A percentile compares a stretch with the other conserved stretches of the same genome.
Conservation (phyloP, 495 filamentous ascomycete species). For the Cercophora samala region DNA sequence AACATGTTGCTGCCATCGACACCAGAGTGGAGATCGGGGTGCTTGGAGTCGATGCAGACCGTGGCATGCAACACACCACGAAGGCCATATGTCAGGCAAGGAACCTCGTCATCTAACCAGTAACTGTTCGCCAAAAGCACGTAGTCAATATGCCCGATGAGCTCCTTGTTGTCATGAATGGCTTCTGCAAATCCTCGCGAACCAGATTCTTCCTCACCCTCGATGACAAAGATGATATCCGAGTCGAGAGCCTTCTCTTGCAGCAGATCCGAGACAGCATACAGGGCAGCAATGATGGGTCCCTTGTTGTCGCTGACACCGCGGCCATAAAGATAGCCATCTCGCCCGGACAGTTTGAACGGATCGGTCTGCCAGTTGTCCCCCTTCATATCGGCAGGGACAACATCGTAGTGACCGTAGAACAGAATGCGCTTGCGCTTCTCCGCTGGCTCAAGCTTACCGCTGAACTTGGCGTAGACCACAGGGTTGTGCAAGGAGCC, state of each 20-base stretch:
- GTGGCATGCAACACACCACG: slow-evolving; percentile 95
- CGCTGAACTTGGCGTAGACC: slow-evolving; percentile 81
- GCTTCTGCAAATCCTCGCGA: slow-evolving; percentile 83
- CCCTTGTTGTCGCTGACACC: slow-evolving; percentile 97
- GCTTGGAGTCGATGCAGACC: slow-evolving; percentile 75
- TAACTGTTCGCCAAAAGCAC: slow-evolving; percentile 95
- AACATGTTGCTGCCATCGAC: slow-evolving; percentile 88
- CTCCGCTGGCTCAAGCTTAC: slow-evolving; percentile 52
- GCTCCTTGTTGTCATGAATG: slow-evolving; percentile 69
- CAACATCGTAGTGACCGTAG: slow-evolving; percentile 98
- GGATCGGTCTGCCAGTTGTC: slow-evolving; percentile 83
- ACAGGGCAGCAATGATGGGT: slow-evolving; percentile 86
- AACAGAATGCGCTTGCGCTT: slow-evolving; percentile 84
- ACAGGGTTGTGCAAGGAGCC: slow-evolving; percentile 75
- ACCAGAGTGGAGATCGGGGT: slow-evolving; percentile 89
- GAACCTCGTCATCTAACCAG: slow-evolving; percentile 94
- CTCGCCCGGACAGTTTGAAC: slow-evolving; percentile 76
- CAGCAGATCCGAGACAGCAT: slow-evolving; percentile 83
- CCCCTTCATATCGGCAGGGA: slow-evolving; percentile 77
- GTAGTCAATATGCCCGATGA: slow-evolving; percentile 88
- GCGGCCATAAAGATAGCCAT: slow-evolving; percentile 95
- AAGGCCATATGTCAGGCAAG: slow-evolving; percentile 91
- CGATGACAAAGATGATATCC: slow-evolving; percentile 89
- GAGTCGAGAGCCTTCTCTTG: slow-evolving; percentile 73
- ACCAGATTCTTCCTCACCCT: slow-evolving; percentile 95